Conservation (phyloP, 23 red algal species). For the Gracilaria vermiculophylla region DNA sequence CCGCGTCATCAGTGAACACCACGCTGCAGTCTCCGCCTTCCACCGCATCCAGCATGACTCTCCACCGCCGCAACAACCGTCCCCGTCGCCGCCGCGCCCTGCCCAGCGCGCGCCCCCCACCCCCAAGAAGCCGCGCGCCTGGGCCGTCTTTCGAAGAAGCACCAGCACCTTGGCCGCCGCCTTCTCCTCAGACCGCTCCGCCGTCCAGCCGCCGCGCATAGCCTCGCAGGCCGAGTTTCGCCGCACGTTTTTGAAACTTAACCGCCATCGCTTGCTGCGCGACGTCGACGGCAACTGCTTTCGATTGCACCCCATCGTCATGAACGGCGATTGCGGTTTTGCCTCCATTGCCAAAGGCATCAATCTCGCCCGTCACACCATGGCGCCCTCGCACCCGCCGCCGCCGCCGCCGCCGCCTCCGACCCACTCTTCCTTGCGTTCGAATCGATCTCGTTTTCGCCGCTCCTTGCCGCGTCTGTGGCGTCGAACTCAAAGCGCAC, state of each 20-base stretch:
- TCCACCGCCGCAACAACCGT: not conserved
- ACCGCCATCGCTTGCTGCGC: slow-evolving; percentile 24
- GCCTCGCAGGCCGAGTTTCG: slow-evolving; percentile 49
- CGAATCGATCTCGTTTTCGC: not conserved
- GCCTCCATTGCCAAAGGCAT: slow-evolving; percentile 54
- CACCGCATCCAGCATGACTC: no score
- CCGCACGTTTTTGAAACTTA: slow-evolving; percentile 17
- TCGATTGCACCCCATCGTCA: slow-evolving; percentile 37
- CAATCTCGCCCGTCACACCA: slow-evolving; percentile 1
- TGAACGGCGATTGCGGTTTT: slow-evolving; percentile 73
- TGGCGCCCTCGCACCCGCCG: not conserved
- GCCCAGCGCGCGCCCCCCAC: not conserved
- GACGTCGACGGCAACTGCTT: slow-evolving; percentile 46
- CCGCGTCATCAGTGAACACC: not conserved
- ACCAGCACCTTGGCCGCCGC: not conserved
- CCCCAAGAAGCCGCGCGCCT: slow-evolving; percentile 20
- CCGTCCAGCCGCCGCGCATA: slow-evolving; percentile 16
- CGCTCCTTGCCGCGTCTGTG: slow-evolving; percentile 9
- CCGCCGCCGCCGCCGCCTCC: not conserved
- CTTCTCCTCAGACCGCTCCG: not conserved
- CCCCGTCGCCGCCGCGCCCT: not conserved
- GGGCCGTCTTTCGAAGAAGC: not conserved
- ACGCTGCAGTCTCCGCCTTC: no score
- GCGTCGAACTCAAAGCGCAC: not conserved
- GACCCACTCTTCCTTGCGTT: not conserved